Evolutionary conservation across 2,329 filamentous ascomycete genomes (phyloP), one percentile per base, ranked within the genome.

Genomic region (Rhinocladiella mackenziei): DNA sequence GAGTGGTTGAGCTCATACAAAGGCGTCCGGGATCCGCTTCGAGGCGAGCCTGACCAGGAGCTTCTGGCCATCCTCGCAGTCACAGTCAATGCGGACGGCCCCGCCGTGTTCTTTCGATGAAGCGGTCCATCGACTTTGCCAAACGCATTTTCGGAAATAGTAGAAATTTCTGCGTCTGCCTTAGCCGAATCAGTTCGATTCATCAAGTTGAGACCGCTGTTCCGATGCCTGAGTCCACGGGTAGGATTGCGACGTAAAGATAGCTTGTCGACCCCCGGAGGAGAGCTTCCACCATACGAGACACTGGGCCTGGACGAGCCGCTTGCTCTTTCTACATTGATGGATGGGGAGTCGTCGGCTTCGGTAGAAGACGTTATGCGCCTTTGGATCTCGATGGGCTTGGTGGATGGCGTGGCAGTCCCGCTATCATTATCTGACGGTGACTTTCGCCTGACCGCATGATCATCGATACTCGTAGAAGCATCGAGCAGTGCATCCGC

Each of bases 401-500:
- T 41, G 5, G 43, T 46, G 18, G 50, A 31, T 18, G 47, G 48
- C 22, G 46, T 50, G n/a, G 41, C 41, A 7, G 37, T 40, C n/a
- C 49, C 45, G 15, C 45, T 48, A 28, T 26, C 31, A 22, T 32
- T 49, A 18, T 42, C 38, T 28, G 47, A 41, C 5, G 44, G 43
- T 23, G 48, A 48, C 15, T 35, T 23, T 26, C 35, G 31, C 25
- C 45, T 30, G 18, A 23, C 17, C 22, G 33, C 20, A 33, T 37
- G 41, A 53, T 84, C 81, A 58, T 91, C 84, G 51, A 92, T 88
- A 0, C 85, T 89, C 68, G 87, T 89, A 1, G 89, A 94, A 5
- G 92, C 92, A 64, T 97, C 92, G 20, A 94, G 73, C 11, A 97
- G 72, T 4, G 92, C 92, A 65, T 97, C 91, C 3, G 86, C 81